Percentiles rank a stretch among this genome's conserved stretches.
Conservation (phyloP, 495 filamentous ascomycete species). For the Chlorociboria aeruginascens region DNA sequence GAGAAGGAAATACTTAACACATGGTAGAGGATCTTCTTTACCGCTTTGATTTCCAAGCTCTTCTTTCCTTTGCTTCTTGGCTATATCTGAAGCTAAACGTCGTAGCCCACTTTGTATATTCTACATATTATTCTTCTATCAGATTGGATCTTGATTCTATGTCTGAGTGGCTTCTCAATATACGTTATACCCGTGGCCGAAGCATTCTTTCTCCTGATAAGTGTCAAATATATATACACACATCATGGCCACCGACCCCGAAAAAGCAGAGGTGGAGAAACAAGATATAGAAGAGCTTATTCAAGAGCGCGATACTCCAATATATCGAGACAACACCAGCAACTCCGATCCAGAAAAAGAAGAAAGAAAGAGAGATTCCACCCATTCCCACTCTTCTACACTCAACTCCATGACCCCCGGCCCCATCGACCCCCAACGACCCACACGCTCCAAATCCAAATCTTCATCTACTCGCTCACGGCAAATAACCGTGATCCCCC, state of each 20-base stretch:
- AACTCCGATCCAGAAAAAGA: background rate
- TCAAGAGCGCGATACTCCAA: conserved; percentile 9
- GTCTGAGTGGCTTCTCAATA: no score
- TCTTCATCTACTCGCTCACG: conserved; percentile 28
- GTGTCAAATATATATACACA: background rate
- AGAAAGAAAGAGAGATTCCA: background rate
- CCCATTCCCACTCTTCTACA: conserved; percentile 12
- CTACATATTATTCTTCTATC: no score
- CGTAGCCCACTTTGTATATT: no score
- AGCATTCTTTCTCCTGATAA: no score
- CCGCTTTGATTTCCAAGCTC: no score
- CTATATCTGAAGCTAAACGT: no score
- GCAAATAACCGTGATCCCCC: conserved; percentile 43
- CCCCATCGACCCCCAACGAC: background rate
- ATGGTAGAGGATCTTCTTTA: no score
- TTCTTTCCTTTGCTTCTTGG: no score
- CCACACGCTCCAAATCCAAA: conserved; percentile 17
- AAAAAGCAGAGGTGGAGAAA: conserved; percentile 11
- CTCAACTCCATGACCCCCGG: conserved; percentile 5
- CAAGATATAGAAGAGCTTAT: conserved; percentile 10
- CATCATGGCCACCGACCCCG: conserved; percentile 11
- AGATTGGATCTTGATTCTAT: no score
- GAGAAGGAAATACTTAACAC: no score
- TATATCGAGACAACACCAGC: background rate
- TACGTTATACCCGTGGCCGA: no score